phyloP scores from a whole-genome alignment of 345 rosid species.

The Bretschneidera sinensis region DNA sequence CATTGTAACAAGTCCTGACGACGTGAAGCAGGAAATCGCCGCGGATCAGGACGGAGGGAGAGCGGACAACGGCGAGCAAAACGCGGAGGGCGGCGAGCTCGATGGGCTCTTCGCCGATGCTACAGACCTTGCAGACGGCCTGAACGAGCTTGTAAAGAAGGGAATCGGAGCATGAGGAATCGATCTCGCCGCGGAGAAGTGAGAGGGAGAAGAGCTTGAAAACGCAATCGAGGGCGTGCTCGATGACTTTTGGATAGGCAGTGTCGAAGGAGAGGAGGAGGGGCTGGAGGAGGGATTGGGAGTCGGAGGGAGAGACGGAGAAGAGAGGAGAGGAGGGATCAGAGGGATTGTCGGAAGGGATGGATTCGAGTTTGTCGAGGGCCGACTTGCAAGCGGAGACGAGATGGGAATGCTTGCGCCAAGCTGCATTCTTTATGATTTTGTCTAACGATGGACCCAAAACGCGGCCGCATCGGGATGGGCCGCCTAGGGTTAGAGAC shows the following conservation, averaged over 20 bases:
- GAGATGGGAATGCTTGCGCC: constrained; percentile 87
- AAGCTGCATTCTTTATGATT: constrained; percentile 90
- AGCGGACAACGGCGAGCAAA: constrained; percentile 69
- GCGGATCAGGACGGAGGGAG: constrained; percentile 65
- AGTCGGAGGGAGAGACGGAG: constrained; percentile 61
- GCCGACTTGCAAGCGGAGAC: constrained; percentile 82
- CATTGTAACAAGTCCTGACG: constrained; percentile 86
- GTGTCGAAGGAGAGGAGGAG: constrained; percentile 70
- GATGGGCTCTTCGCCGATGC: constrained; percentile 67
- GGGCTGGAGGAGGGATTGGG: constrained; percentile 57
- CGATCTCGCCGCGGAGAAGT: constrained; percentile 59
- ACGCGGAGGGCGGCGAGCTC: constrained; percentile 77
- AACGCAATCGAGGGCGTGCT: constrained; percentile 80
- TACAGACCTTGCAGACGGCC: constrained; percentile 52
- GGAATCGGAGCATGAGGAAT: constrained; percentile 23
- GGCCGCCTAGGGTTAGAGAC: constrained; percentile 74
- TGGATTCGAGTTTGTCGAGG: constrained; percentile 70
- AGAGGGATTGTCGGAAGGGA: constrained; percentile 33
- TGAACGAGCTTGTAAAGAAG: constrained; percentile 39
- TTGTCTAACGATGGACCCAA: constrained; percentile 76
- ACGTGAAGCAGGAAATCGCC: constrained; percentile 74
- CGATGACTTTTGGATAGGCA: constrained; percentile 59
- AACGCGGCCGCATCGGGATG: constrained; percentile 72
- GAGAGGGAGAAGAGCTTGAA: constrained; percentile 72
- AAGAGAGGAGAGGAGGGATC: constrained; percentile 45